A percentile compares a stretch with the other conserved stretches of the same genome.
Evolutionary conservation across 768 basidiomycete genomes (phyloP).

Genomic region (Cystofilobasidium bisporidii): DNA sequence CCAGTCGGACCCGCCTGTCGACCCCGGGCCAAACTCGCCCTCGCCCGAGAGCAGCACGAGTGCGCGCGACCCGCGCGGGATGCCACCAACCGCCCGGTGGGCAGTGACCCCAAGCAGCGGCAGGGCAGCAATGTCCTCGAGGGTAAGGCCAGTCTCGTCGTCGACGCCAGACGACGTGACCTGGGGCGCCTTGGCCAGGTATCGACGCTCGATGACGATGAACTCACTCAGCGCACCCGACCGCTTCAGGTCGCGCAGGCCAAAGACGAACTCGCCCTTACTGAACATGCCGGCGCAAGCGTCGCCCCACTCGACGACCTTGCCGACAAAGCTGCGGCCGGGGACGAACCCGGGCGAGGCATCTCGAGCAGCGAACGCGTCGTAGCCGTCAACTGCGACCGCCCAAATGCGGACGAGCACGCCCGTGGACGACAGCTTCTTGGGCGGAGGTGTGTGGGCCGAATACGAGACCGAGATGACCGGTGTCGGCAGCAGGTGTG

Average conservation of each 20-base stretch:
- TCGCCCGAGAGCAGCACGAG: conserved; percentile 27
- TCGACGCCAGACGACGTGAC: not conserved
- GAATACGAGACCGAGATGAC: conserved; percentile 15
- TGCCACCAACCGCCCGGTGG: conserved; percentile 18
- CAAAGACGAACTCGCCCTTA: conserved; percentile 35
- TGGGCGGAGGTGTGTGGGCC: conserved; percentile 25
- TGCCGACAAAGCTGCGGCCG: conserved; percentile 34
- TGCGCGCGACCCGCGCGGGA: conserved; percentile 30
- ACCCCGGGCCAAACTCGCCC: conserved; percentile 13
- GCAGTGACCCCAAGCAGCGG: conserved; percentile 32
- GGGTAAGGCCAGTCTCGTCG: conserved; percentile 11
- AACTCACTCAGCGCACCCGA: conserved; percentile 33
- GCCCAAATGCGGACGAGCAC: conserved; percentile 35
- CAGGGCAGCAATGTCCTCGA: conserved; percentile 32
- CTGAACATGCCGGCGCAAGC: conserved; percentile 22
- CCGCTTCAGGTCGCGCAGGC: conserved; percentile 28
- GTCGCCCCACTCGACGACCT: conserved; percentile 32
- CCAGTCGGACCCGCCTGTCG: conserved; percentile 17
- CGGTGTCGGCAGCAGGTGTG: conserved; percentile 14
- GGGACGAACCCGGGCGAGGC: conserved; percentile 33
- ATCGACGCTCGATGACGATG: conserved; percentile 30
- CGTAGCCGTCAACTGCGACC: conserved; percentile 33
- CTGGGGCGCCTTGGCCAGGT: conserved; percentile 32
- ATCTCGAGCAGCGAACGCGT: conserved; percentile 27
- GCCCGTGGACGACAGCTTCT: conserved; percentile 27